Conservation (phyloP, 1,284 basidiomycete genomes). For the Xanthoconium separans region DNA sequence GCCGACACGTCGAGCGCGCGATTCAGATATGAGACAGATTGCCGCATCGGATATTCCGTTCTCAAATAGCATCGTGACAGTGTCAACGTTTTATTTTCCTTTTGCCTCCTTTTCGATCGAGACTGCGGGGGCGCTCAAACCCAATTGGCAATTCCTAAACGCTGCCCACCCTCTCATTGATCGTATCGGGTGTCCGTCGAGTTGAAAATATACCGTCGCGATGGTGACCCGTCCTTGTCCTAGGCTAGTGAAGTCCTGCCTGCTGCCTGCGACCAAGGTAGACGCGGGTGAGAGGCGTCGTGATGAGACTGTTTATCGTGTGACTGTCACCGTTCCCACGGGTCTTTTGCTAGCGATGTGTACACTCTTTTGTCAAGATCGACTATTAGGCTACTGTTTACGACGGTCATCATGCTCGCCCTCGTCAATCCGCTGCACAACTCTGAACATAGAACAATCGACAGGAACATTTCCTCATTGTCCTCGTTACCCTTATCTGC, state of each 20-base stretch:
- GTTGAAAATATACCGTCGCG: background rate
- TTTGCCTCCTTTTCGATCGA: constrained; percentile 12
- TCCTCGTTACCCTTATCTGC: constrained; percentile 19
- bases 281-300: no score
- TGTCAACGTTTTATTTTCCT: no score
- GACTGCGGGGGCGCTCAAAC: background rate
- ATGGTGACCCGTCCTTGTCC: constrained; percentile 3
- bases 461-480: constrained; percentile 26
- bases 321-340: constrained; percentile 22
- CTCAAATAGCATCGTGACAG: no score
- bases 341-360: background rate
- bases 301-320: background rate
- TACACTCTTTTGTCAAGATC: constrained; percentile 13
- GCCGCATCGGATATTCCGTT: no score
- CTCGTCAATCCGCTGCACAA: constrained; percentile 37
- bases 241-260: no score
- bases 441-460: constrained; percentile 28
- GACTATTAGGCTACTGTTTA: constrained; percentile 2
- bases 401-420: constrained; percentile 38
- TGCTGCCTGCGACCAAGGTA: no score
- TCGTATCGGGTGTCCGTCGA: no score
- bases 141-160: constrained; percentile 13
- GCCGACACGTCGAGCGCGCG: no score
- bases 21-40: no score
- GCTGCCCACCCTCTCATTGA: background rate